phyloP scores from a whole-genome alignment of 2,329 filamentous ascomycete genomes.

The Cercospora citrullina region DNA sequence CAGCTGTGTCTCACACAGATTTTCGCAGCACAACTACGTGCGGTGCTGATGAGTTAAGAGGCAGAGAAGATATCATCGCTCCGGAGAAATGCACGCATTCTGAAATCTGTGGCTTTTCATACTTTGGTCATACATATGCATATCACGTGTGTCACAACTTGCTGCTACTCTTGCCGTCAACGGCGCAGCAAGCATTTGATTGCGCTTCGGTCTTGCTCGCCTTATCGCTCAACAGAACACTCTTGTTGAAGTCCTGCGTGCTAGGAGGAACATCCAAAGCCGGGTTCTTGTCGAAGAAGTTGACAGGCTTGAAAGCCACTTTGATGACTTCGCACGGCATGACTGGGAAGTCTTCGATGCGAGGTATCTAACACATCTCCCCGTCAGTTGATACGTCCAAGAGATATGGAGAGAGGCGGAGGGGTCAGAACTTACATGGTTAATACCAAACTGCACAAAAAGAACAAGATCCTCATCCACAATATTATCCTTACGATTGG shows the following conservation, averaged over 20 bases:
- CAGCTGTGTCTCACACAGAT: background rate
- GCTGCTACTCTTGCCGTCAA: slow-evolving; percentile 10
- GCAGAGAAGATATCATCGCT: background rate
- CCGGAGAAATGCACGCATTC: background rate
- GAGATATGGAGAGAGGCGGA: slow-evolving; percentile 56
- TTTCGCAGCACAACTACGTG: background rate
- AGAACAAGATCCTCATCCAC: slow-evolving; percentile 60
- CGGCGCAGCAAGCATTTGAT: slow-evolving; percentile 9
- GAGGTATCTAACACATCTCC: too few species aligned
- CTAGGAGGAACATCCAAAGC: slow-evolving; percentile 58
- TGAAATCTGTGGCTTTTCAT: background rate
- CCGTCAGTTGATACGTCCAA: slow-evolving; percentile 50
- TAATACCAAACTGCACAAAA: slow-evolving; percentile 60
- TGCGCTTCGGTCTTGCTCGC: slow-evolving; percentile 12
- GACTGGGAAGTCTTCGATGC: slow-evolving; percentile 59
- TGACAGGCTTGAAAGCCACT: slow-evolving; percentile 57
- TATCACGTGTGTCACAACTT: slow-evolving; percentile 12
- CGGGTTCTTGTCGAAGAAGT: slow-evolving; percentile 60
- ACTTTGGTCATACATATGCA: background rate
- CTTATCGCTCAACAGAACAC: slow-evolving; percentile 38
- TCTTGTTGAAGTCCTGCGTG: slow-evolving; percentile 51
- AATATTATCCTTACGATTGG: slow-evolving; percentile 56
- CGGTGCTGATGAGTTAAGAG: background rate
- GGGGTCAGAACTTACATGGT: slow-evolving; percentile 48
- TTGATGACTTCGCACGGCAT: slow-evolving; percentile 61